Percentiles rank a stretch among this genome's conserved stretches.
These are phyloP conservation scores for Phytophthora kernoviae DNA, from an alignment of 352 stramenopile species.

Conservation along the genomic window DNA sequence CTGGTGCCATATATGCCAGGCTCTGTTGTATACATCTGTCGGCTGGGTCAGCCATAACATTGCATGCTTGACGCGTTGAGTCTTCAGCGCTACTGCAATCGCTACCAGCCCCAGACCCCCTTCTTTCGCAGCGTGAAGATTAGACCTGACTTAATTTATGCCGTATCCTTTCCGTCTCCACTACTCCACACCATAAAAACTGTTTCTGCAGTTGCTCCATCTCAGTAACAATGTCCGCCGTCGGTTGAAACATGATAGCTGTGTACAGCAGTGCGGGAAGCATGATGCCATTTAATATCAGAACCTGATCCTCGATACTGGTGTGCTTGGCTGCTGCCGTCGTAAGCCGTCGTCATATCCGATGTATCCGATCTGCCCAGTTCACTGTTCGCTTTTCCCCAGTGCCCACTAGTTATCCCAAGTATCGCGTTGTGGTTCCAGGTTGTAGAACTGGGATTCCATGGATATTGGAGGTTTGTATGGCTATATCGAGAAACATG, in stretches of 20 bases:
- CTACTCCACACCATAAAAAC: not conserved
- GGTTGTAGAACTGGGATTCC: not conserved
- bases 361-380: not conserved
- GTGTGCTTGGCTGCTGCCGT: too few relatives aligned
- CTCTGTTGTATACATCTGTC: too few relatives aligned
- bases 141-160: not conserved
- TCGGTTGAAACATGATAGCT: conserved; percentile 1
- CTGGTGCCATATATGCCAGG: too few relatives aligned
- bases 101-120: too few relatives aligned
- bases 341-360: not conserved
- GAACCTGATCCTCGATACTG: too few relatives aligned
- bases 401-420: conserved; percentile 4
- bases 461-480: not conserved
- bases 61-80: too few relatives aligned
- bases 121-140: not conserved
- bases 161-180: not conserved
- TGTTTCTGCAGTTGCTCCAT: not conserved
- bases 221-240: not conserved
- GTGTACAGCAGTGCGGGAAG: conserved; percentile 3
- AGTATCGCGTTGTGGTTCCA: not conserved
- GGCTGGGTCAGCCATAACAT: too few relatives aligned
- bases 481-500: not conserved
- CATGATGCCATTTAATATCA: conserved; percentile 2
- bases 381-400: not conserved
- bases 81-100: too few relatives aligned